These are phyloP conservation scores for Lactarius sp. DNA, from an alignment of 768 basidiomycete species.

Conservation along the genomic window DNA sequence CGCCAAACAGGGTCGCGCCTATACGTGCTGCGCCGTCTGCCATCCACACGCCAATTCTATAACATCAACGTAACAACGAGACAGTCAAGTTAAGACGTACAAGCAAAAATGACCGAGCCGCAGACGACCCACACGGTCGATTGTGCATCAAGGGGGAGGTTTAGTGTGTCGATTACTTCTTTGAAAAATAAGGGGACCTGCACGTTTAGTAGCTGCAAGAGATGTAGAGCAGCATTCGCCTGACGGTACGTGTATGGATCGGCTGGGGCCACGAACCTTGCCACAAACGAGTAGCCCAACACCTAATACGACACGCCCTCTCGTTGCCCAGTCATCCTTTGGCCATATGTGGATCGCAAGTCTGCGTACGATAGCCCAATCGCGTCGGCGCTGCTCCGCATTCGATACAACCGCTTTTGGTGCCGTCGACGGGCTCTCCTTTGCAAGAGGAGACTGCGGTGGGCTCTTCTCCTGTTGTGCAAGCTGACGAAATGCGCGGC, in stretches of 20 bases:
- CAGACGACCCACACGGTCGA: conserved; percentile 89
- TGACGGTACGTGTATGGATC: background rate
- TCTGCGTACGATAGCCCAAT: conserved; percentile 82
- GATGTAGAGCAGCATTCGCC: background rate
- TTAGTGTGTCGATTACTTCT: conserved; percentile 81
- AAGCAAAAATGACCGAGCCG: conserved; percentile 86
- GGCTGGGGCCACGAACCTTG: conserved; percentile 56
- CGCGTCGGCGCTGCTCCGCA: conserved; percentile 59
- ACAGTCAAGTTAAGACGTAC: conserved; percentile 45
- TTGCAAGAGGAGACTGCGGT: background rate
- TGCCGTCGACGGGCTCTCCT: background rate
- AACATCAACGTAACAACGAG: too few species aligned
- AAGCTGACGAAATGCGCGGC: conserved; percentile 4
- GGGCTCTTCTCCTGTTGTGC: conserved; percentile 8
- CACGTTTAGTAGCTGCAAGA: conserved; percentile 77
- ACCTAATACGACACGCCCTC: conserved; percentile 76
- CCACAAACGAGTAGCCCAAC: conserved; percentile 74
- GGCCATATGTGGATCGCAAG: conserved; percentile 95
- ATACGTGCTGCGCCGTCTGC: conserved; percentile 89
- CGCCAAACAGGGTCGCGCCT: conserved; percentile 83
- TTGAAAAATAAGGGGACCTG: conserved; percentile 99
- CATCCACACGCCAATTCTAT: background rate
- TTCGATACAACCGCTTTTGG: conserved; percentile 9
- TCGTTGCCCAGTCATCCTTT: conserved; percentile 73
- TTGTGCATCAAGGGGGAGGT: conserved; percentile 66